Evolutionary conservation across 2,329 filamentous ascomycete species (phyloP).

Genomic region (Boeremia lycopersici): DNA sequence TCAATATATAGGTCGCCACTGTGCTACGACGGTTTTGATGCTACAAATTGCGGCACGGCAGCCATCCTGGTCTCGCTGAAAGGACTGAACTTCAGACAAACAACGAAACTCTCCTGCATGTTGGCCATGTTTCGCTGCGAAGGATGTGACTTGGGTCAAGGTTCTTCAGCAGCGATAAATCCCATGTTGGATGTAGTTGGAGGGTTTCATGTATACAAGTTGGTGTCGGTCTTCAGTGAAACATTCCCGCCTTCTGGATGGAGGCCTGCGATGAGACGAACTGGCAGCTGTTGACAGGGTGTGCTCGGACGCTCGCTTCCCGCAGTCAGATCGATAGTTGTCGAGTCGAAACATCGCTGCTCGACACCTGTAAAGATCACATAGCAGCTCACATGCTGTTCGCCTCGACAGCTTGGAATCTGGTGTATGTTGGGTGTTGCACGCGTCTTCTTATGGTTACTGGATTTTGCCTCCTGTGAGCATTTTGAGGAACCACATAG

Average conservation of each 20-base stretch:
- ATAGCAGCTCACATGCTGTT: not conserved
- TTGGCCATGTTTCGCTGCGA: constrained; percentile 25
- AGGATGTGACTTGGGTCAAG: constrained; percentile 14
- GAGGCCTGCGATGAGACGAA: constrained; percentile 18
- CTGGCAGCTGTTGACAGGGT: constrained; percentile 25
- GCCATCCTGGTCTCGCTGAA: constrained; percentile 4
- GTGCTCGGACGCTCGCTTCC: constrained; percentile 27
- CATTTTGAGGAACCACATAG: no score
- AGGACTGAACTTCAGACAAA: constrained; percentile 9
- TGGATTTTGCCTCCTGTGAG: no score
- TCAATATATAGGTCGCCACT: constrained; percentile 25
- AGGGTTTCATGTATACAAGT: constrained; percentile 16
- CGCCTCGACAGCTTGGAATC: not conserved
- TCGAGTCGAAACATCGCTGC: constrained; percentile 7
- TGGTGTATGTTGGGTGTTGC: not conserved
- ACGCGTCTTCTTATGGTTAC: no score
- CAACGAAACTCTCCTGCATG: constrained; percentile 18
- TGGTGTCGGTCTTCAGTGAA: constrained; percentile 19
- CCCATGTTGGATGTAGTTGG: constrained; percentile 16
- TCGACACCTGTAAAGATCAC: not conserved
- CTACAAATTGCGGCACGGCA: constrained; percentile 9
- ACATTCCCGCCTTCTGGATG: constrained; percentile 28
- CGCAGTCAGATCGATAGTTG: constrained; percentile 10
- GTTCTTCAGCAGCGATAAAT: constrained; percentile 9
- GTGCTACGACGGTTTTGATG: constrained; percentile 2